phyloP scores from a whole-genome alignment of 371 early-diverging fungal species.

The Lichtheimia ramosa region DNA sequence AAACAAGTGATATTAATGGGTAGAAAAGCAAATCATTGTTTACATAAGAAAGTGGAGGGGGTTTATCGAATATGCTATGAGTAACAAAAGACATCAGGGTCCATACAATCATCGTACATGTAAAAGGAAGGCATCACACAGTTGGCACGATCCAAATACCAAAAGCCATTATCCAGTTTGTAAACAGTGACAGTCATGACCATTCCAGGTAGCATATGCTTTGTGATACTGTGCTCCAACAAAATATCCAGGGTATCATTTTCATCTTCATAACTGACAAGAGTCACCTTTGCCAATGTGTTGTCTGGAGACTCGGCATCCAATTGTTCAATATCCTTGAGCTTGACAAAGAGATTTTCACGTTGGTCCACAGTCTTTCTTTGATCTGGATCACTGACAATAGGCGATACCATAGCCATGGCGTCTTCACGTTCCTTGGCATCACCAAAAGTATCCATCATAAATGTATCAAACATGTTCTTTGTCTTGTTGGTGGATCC shows the following conservation, averaged over 20 bases:
- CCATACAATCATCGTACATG: slow-evolving; percentile 36
- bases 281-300: slow-evolving; percentile 15
- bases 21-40: too few relatives aligned
- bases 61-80: background rate
- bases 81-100: slow-evolving; percentile 7
- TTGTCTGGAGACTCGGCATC: slow-evolving; percentile 12
- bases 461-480: slow-evolving; percentile 25
- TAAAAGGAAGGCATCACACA: slow-evolving; percentile 48
- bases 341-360: slow-evolving; percentile 23
- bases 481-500: slow-evolving; percentile 19
- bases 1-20: too few relatives aligned
- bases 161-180: slow-evolving; percentile 36
- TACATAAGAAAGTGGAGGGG: background rate
- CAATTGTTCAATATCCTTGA: slow-evolving; percentile 9
- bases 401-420: slow-evolving; percentile 6
- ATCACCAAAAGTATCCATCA: slow-evolving; percentile 23
- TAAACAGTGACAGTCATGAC: slow-evolving; percentile 33
- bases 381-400: slow-evolving; percentile 16
- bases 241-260: slow-evolving; percentile 18
- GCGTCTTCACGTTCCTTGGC: slow-evolving; percentile 14
- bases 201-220: slow-evolving; percentile 33
- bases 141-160: slow-evolving; percentile 38
- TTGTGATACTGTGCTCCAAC: slow-evolving; percentile 31
- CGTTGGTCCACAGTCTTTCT: slow-evolving; percentile 19
- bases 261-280: slow-evolving; percentile 19